Evolutionary conservation across 371 early-diverging fungal genomes (phyloP).

Genomic region (Mucor irregularis): DNA sequence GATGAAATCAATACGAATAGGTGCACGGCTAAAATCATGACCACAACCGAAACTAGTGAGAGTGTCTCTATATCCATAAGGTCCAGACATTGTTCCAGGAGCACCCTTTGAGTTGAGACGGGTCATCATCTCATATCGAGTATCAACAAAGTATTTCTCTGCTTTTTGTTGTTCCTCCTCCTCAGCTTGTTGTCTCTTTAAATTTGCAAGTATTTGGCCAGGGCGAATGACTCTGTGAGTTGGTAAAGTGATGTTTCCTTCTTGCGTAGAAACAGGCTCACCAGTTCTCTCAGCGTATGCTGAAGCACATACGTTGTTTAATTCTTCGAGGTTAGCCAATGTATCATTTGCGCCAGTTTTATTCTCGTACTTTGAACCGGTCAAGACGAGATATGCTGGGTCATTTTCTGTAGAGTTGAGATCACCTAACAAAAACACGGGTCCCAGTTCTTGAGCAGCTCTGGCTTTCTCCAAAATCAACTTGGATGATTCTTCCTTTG

Average conservation of each 20-base stretch:
- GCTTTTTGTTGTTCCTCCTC: conserved; percentile 3
- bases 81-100: conserved; percentile 32
- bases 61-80: conserved; percentile 44
- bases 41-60: conserved; percentile 50
- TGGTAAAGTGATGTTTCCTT: conserved; percentile 34
- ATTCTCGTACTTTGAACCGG: conserved; percentile 18
- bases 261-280: conserved; percentile 27
- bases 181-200: conserved; percentile 15
- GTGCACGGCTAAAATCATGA: conserved; percentile 31
- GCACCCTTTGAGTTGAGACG: conserved; percentile 22
- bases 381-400: conserved; percentile 37
- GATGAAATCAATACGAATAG: conserved; percentile 45
- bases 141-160: conserved; percentile 26
- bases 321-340: conserved; percentile 21
- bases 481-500: conserved; percentile 34
- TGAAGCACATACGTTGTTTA: conserved; percentile 27
- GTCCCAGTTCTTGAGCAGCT: conserved; percentile 2
- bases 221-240: conserved; percentile 46
- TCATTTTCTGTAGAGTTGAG: conserved; percentile 41
- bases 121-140: conserved; percentile 35
- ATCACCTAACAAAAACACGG: conserved; percentile 41
- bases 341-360: conserved; percentile 24
- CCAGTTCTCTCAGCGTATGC: conserved; percentile 22
- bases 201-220: conserved; percentile 26
- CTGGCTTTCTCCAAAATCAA: conserved; percentile 23